Conservation (phyloP, 2,329 filamentous ascomycete species). For the Colletotrichum incanum region DNA sequence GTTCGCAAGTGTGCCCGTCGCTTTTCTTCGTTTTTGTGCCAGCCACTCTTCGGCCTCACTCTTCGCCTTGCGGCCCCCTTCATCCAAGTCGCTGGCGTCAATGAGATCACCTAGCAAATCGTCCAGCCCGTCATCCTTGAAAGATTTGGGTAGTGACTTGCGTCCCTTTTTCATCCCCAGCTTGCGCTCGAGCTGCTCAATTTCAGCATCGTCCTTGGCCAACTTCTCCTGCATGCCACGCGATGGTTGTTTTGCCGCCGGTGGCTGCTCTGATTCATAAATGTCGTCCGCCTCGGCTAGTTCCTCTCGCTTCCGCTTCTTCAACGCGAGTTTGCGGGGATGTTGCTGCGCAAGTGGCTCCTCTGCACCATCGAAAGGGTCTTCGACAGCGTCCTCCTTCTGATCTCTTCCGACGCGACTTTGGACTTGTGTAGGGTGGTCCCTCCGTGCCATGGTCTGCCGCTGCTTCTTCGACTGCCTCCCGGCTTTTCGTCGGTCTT, state of each 20-base stretch:
- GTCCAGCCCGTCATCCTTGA: slow-evolving; percentile 87
- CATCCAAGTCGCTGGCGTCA: slow-evolving; percentile 51
- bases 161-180: slow-evolving; percentile 84
- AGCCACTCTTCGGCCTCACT: slow-evolving; percentile 74
- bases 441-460: slow-evolving; percentile 42
- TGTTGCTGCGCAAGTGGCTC: not conserved
- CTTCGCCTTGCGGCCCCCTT: slow-evolving; percentile 68
- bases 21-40: slow-evolving; percentile 70
- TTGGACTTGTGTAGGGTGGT: slow-evolving; percentile 48
- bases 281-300: slow-evolving; percentile 45
- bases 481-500: slow-evolving; percentile 78
- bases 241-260: slow-evolving; percentile 3
- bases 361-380: slow-evolving; percentile 46
- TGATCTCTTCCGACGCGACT: slow-evolving; percentile 41
- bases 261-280: slow-evolving; percentile 45
- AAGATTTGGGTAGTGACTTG: slow-evolving; percentile 80
- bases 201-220: slow-evolving; percentile 88
- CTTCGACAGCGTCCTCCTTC: slow-evolving; percentile 45
- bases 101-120: slow-evolving; percentile 81
- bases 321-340: not conserved
- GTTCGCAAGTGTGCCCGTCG: slow-evolving; percentile 43
- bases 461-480: slow-evolving; percentile 72
- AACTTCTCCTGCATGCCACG: slow-evolving; percentile 72
- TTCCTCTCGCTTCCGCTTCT: slow-evolving; percentile 35
- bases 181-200: slow-evolving; percentile 88